phyloP scores from a whole-genome alignment of 306 rosid genomes.

The Sphenostylis stenocarpa region DNA sequence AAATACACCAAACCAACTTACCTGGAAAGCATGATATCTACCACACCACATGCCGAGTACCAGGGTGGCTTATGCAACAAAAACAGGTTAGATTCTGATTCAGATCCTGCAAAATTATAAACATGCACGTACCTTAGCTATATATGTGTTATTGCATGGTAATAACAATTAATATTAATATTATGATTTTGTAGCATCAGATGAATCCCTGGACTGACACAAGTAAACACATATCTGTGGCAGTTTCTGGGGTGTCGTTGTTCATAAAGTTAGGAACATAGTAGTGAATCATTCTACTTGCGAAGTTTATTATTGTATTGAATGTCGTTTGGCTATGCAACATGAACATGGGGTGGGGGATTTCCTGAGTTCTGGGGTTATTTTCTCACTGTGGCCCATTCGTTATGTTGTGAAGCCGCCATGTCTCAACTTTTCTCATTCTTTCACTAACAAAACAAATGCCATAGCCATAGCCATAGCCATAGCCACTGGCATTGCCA shows the following conservation, averaged over 20 bases:
- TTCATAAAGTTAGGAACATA: background rate
- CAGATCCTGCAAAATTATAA: constrained; percentile 19
- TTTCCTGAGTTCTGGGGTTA: constrained; percentile 35
- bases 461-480: background rate
- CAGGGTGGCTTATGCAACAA: too few relatives aligned
- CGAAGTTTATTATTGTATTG: background rate
- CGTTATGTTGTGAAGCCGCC: background rate
- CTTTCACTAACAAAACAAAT: background rate
- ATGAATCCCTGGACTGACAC: background rate
- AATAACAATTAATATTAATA: background rate
- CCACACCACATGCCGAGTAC: constrained; percentile 31
- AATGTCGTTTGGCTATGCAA: constrained; percentile 15
- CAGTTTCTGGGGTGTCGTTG: constrained; percentile 19
- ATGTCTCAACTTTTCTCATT: background rate
- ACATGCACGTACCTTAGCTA: background rate
- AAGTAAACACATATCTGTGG: background rate
- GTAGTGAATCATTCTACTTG: constrained; percentile 22
- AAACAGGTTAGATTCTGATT: constrained; percentile 26
- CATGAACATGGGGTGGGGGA: background rate
- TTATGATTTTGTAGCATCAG: background rate
- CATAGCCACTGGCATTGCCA: background rate
- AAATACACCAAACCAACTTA: background rate
- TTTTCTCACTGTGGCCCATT: constrained; percentile 6
- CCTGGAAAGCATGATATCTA: constrained; percentile 32
- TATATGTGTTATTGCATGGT: background rate